Conservation (phyloP, 2,329 filamentous ascomycete species). For the Rugonectria rugulosa region DNA sequence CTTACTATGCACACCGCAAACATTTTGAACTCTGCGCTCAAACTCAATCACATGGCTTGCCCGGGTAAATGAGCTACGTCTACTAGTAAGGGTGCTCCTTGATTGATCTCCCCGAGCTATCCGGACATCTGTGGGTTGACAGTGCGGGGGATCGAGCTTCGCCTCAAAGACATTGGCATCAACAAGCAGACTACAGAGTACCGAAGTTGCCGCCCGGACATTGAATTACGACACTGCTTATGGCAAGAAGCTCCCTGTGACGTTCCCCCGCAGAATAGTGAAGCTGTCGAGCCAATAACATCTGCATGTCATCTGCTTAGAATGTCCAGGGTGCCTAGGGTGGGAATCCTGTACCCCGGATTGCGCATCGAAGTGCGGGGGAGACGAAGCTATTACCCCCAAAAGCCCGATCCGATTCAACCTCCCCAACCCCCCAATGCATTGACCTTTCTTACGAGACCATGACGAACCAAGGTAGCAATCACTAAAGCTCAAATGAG, state of each 20-base stretch:
- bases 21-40: not conserved
- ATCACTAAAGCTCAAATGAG: not conserved
- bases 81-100: constrained; percentile 18
- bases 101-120: constrained; percentile 33
- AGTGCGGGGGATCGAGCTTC: constrained; percentile 5
- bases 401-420: constrained; percentile 12
- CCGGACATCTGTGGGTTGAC: not conserved
- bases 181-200: constrained; percentile 8
- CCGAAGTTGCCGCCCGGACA: constrained; percentile 23
- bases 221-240: constrained; percentile 29
- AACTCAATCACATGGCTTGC: constrained; percentile 14
- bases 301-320: constrained; percentile 7
- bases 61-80: constrained; percentile 29
- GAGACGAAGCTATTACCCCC: constrained; percentile 5
- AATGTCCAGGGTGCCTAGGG: no score
- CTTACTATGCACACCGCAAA: no score
- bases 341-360: constrained; percentile 23
- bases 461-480: constrained; percentile 20
- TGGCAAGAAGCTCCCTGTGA: constrained; percentile 12
- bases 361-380: constrained; percentile 27
- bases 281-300: constrained; percentile 28
- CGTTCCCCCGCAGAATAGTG: constrained; percentile 5
- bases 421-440: constrained; percentile 8
- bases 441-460: constrained; percentile 20
- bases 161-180: constrained; percentile 4